Evolutionary conservation across 225 moss, liverwort and hornwort genomes (phyloP).

Genomic region (Antitrichia curtipendula): DNA sequence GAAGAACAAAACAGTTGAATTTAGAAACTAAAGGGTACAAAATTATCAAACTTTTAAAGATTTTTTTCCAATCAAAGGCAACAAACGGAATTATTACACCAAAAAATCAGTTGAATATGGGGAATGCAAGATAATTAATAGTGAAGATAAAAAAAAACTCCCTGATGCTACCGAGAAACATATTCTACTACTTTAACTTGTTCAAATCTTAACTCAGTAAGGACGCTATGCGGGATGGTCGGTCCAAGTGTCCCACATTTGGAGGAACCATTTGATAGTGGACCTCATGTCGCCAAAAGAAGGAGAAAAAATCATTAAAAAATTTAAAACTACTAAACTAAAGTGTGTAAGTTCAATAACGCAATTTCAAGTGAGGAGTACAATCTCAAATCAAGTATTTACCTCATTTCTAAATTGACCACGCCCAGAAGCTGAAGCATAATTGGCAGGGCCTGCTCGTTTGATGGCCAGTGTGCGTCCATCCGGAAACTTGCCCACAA

Average conservation of each 20-base stretch:
- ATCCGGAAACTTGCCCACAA: slow-evolving; percentile 15
- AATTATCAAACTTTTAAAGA: neutral
- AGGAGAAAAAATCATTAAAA: neutral
- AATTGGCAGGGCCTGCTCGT: slow-evolving; percentile 11
- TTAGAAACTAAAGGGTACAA: neutral
- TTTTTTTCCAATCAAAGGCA: neutral
- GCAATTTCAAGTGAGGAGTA: too few species aligned
- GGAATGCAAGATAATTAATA: neutral
- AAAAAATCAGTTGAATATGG: neutral
- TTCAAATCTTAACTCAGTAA: neutral
- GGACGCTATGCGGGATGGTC: neutral
- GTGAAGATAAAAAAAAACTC: neutral
- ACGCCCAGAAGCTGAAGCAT: neutral
- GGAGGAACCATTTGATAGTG: neutral
- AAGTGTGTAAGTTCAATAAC: neutral
- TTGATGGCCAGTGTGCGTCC: slow-evolving; percentile 31
- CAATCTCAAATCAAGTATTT: neutral
- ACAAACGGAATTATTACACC: neutral
- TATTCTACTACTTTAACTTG: neutral
- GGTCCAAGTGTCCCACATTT: neutral
- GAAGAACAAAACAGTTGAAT: neutral
- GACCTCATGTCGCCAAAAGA: neutral
- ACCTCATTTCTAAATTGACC: slow-evolving; percentile 32
- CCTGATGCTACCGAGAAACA: neutral
- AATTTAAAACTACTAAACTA: neutral